Base-by-base conservation (phyloP, 139 green algal genomes). In the Parachlorella kessleri region DNA sequence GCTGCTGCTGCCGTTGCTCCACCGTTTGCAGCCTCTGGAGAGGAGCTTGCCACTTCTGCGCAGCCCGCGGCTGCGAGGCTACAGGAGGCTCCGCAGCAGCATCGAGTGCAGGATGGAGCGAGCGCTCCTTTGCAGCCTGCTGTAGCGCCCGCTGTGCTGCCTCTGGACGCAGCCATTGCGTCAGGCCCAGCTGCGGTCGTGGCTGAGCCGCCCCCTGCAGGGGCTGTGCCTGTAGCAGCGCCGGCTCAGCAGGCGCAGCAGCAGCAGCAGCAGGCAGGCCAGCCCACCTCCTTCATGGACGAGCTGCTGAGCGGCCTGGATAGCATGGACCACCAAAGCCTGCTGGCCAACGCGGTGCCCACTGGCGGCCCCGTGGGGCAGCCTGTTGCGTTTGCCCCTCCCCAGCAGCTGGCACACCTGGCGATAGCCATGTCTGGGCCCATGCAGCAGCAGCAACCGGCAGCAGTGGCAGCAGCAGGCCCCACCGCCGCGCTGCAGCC, bases 201-300 rank as follows among this genome's bases (percentile, higher is more conserved):
- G 35, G 35, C 66, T 6, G 66, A n/a, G n/a, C n/a, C n/a, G n/a
- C n/a, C n/a, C n/a, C n/a, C n/a, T n/a, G n/a, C n/a, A n/a, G n/a
- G n/a, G n/a, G n/a, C n/a, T n/a, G n/a, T n/a, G n/a, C n/a, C n/a
- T n/a, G n/a, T n/a, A n/a, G n/a, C 73, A 4, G 39, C 73, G 2
- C 14, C 55, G 30, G 21, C 21, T 28, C 35, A 23, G 7, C 30
- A 59, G 21, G 74, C 39, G 55, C 18, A 78, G 38, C 21, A 39
- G 37, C 4, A 24, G 26, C 36, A 37, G 37, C 30, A 55, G 24
- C 55, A 30, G 24, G 35, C 28, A 24, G 4, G 33, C 14, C 53
- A 71, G 74, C 66, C 87, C 69, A 86, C 81, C 59, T 89, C 81
- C 41, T 87, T 90, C 18, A 48, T 78, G 59, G 75, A 39, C 3